Conservation (phyloP, 169 alveolate species). For the Plasmodium vinckei region DNA sequence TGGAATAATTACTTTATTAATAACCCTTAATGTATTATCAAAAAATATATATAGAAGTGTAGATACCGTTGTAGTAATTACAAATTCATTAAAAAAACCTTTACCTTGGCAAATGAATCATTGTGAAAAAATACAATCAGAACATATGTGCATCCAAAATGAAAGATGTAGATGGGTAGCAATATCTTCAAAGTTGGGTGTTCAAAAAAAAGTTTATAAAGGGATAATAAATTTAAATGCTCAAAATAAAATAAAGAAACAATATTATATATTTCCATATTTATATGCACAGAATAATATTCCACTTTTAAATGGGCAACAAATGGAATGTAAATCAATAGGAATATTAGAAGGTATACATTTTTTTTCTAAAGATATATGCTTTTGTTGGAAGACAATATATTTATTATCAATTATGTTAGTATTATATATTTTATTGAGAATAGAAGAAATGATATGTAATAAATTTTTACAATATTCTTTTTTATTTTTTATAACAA, state of each 20-base stretch:
- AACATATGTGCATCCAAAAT: conserved; percentile 1
- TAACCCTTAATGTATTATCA: conserved; percentile 19
- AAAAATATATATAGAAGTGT: conserved; percentile 27
- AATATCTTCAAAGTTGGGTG: too few relatives aligned
- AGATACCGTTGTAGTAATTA: conserved; percentile 14
- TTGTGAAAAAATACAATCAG: conserved; percentile 22
- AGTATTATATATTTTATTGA: conserved; percentile 31
- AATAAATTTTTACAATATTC: conserved; percentile 32
- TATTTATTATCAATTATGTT: conserved; percentile 17
- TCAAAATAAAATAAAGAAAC: too few relatives aligned
- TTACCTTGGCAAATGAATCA: conserved; percentile 47
- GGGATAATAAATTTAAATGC: too few relatives aligned
- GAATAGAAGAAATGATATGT: conserved; percentile 48
- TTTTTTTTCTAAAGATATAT: conserved; percentile 40
- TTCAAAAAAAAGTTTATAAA: too few relatives aligned
- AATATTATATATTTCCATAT: too few relatives aligned
- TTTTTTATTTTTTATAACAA: conserved; percentile 16
- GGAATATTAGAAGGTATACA: neutral
- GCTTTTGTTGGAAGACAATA: conserved; percentile 2
- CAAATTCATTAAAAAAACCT: conserved; percentile 8
- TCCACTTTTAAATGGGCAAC: neutral
- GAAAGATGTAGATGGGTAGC: conserved; percentile 53
- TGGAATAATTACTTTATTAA: conserved; percentile 36
- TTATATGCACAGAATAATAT: too few relatives aligned
- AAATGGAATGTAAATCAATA: conserved; percentile 13